Percentiles rank a stretch among this genome's conserved stretches.
Evolutionary conservation across 495 filamentous ascomycete genomes (phyloP).

Genomic region (Talaromyces nanjingensis): DNA sequence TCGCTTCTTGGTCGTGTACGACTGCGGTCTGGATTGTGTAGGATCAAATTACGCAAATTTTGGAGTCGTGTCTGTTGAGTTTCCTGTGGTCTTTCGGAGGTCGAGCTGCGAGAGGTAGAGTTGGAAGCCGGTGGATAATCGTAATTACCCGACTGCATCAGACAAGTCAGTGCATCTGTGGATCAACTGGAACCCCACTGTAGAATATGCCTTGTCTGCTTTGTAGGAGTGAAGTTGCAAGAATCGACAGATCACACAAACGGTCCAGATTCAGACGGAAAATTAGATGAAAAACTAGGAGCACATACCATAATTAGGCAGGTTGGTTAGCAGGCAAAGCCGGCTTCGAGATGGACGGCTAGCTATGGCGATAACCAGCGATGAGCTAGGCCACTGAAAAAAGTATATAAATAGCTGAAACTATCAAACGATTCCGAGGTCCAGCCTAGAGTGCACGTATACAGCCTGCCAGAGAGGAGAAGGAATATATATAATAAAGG

Average conservation of each 20-base stretch:
- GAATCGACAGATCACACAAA: neutral
- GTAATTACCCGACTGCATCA: slow-evolving; percentile 51
- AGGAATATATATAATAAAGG: neutral
- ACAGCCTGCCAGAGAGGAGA: neutral
- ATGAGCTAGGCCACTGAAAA: neutral
- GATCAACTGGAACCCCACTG: neutral
- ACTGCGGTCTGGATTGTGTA: slow-evolving; percentile 27
- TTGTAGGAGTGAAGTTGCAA: neutral
- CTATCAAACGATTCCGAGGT: neutral
- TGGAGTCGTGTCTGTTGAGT: slow-evolving; percentile 19
- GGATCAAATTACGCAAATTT: slow-evolving; percentile 31
- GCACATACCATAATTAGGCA: neutral
- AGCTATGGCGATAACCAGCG: neutral
- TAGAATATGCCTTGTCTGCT: neutral
- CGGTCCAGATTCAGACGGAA: neutral
- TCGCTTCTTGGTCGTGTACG: slow-evolving; percentile 21
- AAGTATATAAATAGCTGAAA: neutral
- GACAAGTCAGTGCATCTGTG: slow-evolving; percentile 15
- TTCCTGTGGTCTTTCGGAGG: slow-evolving; percentile 15
- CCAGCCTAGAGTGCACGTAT: neutral
- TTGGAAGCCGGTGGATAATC: slow-evolving; percentile 48
- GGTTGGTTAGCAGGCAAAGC: neutral
- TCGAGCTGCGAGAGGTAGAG: slow-evolving; percentile 21
- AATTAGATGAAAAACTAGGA: neutral
- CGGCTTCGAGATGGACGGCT: neutral